A percentile compares a stretch with the other conserved stretches of the same genome.
Conservation (phyloP, 495 filamentous ascomycete species). For the Aspergillus mulundensis region DNA sequence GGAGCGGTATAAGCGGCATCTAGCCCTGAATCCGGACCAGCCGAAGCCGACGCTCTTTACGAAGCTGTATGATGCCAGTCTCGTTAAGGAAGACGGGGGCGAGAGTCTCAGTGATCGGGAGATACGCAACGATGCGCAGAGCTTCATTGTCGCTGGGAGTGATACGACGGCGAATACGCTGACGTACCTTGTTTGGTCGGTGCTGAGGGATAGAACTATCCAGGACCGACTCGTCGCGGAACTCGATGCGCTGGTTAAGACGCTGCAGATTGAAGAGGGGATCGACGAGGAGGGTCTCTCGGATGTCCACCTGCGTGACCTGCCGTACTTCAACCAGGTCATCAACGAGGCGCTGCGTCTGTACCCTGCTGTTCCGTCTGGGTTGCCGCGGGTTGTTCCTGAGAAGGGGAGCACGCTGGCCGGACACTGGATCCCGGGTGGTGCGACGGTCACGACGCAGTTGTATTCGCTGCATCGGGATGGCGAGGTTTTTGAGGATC, state of each 20-base stretch:
- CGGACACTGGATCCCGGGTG: conserved; percentile 29
- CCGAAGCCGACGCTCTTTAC: conserved; percentile 45
- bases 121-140: conserved; percentile 37
- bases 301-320: conserved; percentile 25
- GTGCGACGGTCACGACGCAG: conserved; percentile 35
- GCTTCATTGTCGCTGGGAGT: conserved; percentile 48
- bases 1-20: conserved; percentile 32
- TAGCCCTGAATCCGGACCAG: conserved; percentile 22
- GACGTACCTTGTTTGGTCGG: conserved; percentile 34
- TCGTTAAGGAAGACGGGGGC: background rate
- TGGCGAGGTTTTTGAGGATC: conserved; percentile 23
- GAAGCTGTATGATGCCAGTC: conserved; percentile 37
- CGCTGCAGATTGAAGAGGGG: background rate
- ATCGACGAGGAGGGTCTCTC: conserved; percentile 13
- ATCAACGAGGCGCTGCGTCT: conserved; percentile 56
- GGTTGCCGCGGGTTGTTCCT: conserved; percentile 36
- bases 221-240: background rate
- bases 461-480: conserved; percentile 43
- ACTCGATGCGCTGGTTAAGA: background rate
- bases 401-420: conserved; percentile 23
- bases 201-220: conserved; percentile 17
- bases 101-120: conserved; percentile 36
- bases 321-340: conserved; percentile 44
- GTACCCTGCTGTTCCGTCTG: conserved; percentile 46
- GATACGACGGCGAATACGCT: conserved; percentile 41